Base-by-base conservation (phyloP, 768 basidiomycete species). In the Boletus rufocinnamomeus region DNA sequence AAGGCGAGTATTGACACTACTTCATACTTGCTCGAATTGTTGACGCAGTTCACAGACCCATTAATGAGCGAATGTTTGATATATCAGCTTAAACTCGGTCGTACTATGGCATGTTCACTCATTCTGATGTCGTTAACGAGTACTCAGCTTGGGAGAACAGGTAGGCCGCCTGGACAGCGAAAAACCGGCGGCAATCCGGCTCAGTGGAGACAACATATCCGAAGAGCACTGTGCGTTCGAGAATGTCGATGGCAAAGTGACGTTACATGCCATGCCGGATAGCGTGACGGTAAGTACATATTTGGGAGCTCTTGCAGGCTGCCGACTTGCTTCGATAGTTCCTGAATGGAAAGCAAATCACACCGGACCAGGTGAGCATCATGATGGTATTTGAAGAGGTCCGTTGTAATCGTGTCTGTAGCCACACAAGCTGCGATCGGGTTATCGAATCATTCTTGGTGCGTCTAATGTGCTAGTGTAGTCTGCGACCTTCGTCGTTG, bases 391-490 rank as follows among this genome's bases (percentile, higher is more conserved):
- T 38, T 27, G 10, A 57, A 53, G 35, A 23, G 16, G 21, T 52
- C 63, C 46, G 17, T 63, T 62, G 28, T 56, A 54, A 64, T 56
- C 28, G 58, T 57, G 50, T 60, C 28, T 64, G 19, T 61, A 80
- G 90, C 81, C 88, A 14, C 84, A 91, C 72, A 93, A 92, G 76
- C 83, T 99, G 47, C 86, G 89, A 38, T 95, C 95, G 54, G 97
- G 97, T 37, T 98, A 89, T 73, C 91, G 97, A 32, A 92, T 99
- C 68, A 99, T 99, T 71, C 83, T 99, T 51, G 96, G 91, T 92
- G 66, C 57, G 83, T 52, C 8, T 54, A 19, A 25, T 27, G 32
- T 32, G 49, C 46, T 34, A 14, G n/a, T 9, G 9, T 35, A 23
- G 14, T 62, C 34, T 53, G 40, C 27, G 30, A 46, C 32, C 9